Base-by-base conservation (phyloP, 805 yeast genomes). In the Metschnikowia picachoensis region DNA sequence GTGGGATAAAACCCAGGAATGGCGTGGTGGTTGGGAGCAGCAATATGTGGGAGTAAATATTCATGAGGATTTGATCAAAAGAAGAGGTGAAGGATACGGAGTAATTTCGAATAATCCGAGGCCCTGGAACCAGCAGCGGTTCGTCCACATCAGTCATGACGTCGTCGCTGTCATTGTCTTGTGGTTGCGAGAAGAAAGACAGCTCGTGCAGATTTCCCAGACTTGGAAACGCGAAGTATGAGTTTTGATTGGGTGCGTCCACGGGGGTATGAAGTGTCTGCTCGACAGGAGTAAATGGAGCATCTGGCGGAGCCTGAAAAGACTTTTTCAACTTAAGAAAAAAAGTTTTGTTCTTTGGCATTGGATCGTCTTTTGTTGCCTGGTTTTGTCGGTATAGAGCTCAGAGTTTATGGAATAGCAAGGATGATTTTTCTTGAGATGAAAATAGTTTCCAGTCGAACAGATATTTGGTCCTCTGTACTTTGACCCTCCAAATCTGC, bases 21-120 rank as follows among this genome's bases (percentile, higher is more conserved):
- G 77, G 77, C 16, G 76, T 70, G 3, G 76, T 70, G 16, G 77
- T 72, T 35, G 77, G 77, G 36, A 68, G 64, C 30, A 67, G 61
- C 39, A 71, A 55, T 35, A 69, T 56, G 38, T 67, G 62, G 28
- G 62, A 58, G 55, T 71, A 72, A 9, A 65, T 48, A 30, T 62
- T 51, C 60, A 69, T 52, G 11, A 71, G 62, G 36, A 70, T 56
- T 52, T 64, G 67, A 49, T 72, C 77, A 47, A 72, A 71, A 15
- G 37, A 44, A 3, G 61, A 57, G 8, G 70, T 69, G 52, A 72
- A 72, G 41, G 59, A 55, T 27, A 71, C 53, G 16, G 72, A 56
- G 47, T 70, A 70, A 41, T 37, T 42, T 33, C 56, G 49, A 39
- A 47, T 41, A 42, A 58, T 60, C 37, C 58, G 60, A n/a, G 62